These are phyloP conservation scores for Pleurotus salmoneostramineus DNA, from an alignment of 768 basidiomycete species.

Conservation along the genomic window DNA sequence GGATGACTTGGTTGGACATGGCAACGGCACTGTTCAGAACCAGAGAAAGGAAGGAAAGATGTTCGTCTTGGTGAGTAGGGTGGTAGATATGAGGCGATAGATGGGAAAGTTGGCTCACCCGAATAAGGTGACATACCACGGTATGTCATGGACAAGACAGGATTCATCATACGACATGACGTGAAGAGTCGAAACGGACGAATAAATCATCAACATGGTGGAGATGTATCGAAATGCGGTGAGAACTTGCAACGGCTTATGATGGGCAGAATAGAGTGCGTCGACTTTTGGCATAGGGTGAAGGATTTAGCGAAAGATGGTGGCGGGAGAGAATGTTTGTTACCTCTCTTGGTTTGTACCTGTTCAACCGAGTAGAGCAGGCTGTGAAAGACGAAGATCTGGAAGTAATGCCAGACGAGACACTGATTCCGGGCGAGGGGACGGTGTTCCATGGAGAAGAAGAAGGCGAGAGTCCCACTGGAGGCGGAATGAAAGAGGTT, in stretches of 20 bases:
- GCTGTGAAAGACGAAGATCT: background rate
- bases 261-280: background rate
- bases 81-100: background rate
- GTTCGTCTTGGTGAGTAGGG: too few species aligned
- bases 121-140: background rate
- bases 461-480: background rate
- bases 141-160: background rate
- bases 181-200: background rate
- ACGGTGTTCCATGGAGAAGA: background rate
- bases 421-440: background rate
- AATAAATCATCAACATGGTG: background rate
- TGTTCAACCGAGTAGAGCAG: background rate
- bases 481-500: background rate
- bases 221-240: background rate
- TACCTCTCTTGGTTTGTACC: conserved; percentile 1
- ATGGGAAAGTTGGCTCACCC: background rate
- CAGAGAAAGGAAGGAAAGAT: too few species aligned
- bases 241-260: background rate
- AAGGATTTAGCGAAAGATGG: background rate
- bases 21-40: background rate
- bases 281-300: background rate
- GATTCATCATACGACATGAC: background rate
- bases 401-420: background rate
- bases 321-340: background rate
- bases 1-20: background rate